Percentiles rank a stretch among this genome's conserved stretches.
These are phyloP conservation scores for Globisporangium ultimum DNA, from an alignment of 352 stramenopile genomes.

Conservation along the genomic window DNA sequence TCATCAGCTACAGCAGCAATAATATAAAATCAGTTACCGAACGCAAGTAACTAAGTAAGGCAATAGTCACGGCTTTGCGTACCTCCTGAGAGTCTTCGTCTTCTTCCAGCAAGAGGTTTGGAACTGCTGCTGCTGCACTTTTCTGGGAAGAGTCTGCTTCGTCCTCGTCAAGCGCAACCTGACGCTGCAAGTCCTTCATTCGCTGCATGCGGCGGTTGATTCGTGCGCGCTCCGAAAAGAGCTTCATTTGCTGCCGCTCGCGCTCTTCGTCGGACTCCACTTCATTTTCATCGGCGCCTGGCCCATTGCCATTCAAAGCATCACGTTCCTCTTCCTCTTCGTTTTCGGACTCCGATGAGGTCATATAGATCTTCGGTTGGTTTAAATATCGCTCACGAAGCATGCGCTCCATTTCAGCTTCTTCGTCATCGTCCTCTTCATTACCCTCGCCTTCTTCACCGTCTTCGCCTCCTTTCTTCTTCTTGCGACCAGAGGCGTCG, in stretches of 20 bases:
- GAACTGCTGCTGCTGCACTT: slow-evolving; percentile 21
- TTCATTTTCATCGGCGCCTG: slow-evolving; percentile 35
- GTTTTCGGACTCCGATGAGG: slow-evolving; percentile 77
- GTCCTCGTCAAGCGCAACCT: slow-evolving; percentile 43
- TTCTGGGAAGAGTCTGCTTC: slow-evolving; percentile 26
- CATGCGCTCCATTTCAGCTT: slow-evolving; percentile 78
- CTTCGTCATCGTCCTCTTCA: slow-evolving; percentile 25
- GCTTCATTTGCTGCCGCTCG: slow-evolving; percentile 82
- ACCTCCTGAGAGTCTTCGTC: slow-evolving; percentile 80
- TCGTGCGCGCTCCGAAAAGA: slow-evolving; percentile 75
- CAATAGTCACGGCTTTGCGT: not conserved
- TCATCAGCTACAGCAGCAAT: slow-evolving; percentile 33
- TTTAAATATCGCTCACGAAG: slow-evolving; percentile 67
- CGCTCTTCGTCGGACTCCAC: slow-evolving; percentile 76
- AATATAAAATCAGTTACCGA: slow-evolving; percentile 6
- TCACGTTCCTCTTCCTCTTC: slow-evolving; percentile 43
- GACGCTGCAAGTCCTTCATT: slow-evolving; percentile 77
- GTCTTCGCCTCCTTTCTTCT: slow-evolving; percentile 19
- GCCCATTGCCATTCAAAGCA: slow-evolving; percentile 17
- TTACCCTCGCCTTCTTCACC: slow-evolving; percentile 18
- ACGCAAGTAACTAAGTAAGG: not conserved
- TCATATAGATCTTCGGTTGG: slow-evolving; percentile 86
- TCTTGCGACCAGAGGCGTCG: slow-evolving; percentile 18
- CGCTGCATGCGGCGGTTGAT: slow-evolving; percentile 85
- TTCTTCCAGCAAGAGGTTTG: slow-evolving; percentile 69